phyloP scores from a whole-genome alignment of 495 filamentous ascomycete species.

The Xanthoparmelia taractica region DNA sequence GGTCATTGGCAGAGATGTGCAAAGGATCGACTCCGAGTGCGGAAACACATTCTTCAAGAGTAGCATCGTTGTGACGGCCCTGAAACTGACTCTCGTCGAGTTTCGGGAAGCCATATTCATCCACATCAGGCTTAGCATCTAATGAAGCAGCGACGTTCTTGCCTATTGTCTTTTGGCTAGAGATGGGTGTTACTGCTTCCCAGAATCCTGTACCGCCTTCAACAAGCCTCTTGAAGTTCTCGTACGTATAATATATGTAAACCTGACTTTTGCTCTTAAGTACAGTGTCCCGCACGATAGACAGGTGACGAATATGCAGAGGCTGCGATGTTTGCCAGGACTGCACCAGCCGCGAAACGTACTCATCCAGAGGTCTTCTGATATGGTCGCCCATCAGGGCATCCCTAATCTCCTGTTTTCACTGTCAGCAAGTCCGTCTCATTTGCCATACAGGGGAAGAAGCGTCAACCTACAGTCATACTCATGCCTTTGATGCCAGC shows the following conservation, averaged over 20 bases:
- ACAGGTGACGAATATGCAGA: constrained; percentile 52
- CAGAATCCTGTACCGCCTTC: constrained; percentile 47
- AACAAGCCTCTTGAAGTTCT: constrained; percentile 51
- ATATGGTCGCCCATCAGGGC: constrained; percentile 34
- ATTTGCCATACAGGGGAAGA: neutral
- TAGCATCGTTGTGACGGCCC: constrained; percentile 30
- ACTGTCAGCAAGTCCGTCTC: neutral
- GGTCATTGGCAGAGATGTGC: constrained; percentile 32
- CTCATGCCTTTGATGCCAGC: constrained; percentile 46
- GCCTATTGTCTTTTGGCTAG: constrained; percentile 33
- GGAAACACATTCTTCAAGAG: constrained; percentile 39
- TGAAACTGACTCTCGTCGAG: constrained; percentile 20
- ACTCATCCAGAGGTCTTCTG: constrained; percentile 49
- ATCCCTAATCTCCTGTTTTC: constrained; percentile 18
- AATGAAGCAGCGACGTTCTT: constrained; percentile 29
- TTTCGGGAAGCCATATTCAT: constrained; percentile 48
- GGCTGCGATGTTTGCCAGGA: constrained; percentile 57
- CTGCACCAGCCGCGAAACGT: constrained; percentile 48
- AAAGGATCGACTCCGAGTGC: constrained; percentile 25
- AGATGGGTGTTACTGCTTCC: constrained; percentile 48
- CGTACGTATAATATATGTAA: constrained; percentile 52
- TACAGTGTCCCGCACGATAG: constrained; percentile 53
- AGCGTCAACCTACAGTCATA: constrained; percentile 38
- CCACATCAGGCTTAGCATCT: constrained; percentile 36
- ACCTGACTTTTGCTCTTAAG: constrained; percentile 45